A percentile compares a stretch with the other conserved stretches of the same genome.
phyloP scores from a whole-genome alignment of 106 monocot genomes.

The Dendrobium catenatum region DNA sequence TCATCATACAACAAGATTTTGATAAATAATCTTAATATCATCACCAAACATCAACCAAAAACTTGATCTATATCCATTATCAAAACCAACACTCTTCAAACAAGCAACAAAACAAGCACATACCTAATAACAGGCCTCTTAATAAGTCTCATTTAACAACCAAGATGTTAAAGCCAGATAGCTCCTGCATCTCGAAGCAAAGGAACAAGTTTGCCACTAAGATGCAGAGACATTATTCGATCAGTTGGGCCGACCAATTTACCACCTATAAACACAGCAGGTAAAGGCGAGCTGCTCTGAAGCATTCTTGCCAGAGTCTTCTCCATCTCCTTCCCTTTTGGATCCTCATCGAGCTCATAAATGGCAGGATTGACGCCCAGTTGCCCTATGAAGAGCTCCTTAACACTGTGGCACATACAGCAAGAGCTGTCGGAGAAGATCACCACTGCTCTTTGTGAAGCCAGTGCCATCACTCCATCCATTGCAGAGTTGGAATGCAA shows the following conservation, averaged over 20 bases:
- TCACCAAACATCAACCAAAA: no score
- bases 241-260: constrained; percentile 14
- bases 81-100: no score
- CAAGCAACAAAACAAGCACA: no score
- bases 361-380: constrained; percentile 20
- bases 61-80: no score
- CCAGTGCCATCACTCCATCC: constrained; percentile 12
- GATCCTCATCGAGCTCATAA: constrained; percentile 15
- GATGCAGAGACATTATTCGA: constrained; percentile 21
- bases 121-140: no score
- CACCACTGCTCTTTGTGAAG: constrained; percentile 18
- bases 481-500: not conserved
- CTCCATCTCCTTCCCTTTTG: constrained; percentile 16
- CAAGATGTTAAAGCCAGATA: not conserved
- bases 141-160: no score
- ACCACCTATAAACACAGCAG: constrained; percentile 16
- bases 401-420: constrained; percentile 20
- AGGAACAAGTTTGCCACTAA: constrained; percentile 16
- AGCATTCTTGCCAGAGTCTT: constrained; percentile 5
- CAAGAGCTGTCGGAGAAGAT: constrained; percentile 17
- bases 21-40: no score
- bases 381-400: constrained; percentile 6
- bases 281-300: constrained; percentile 4
- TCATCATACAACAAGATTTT: no score
- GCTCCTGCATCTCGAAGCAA: constrained; percentile 12